Evolutionary conservation across 2,329 filamentous ascomycete species (phyloP).

Genomic region (Saccharata proteae): DNA sequence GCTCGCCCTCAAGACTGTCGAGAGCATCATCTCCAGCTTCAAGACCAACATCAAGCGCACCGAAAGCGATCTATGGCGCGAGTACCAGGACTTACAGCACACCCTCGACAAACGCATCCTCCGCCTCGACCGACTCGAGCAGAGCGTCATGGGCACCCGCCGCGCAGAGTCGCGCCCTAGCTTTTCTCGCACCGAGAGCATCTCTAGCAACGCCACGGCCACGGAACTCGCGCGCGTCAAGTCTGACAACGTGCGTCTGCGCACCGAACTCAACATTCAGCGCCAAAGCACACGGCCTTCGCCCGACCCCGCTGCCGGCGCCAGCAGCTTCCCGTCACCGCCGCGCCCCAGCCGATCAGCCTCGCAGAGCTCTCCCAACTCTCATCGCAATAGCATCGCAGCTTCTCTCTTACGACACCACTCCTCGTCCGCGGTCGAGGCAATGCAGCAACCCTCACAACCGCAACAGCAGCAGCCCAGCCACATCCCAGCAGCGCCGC

Average conservation of each 20-base stretch:
- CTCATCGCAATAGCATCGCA: conserved; percentile 32
- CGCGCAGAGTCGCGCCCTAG: conserved; percentile 11
- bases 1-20: conserved; percentile 75
- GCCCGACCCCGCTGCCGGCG: conserved; percentile 14
- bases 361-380: conserved; percentile 2
- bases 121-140: conserved; percentile 78
- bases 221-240: conserved; percentile 48
- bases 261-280: conserved; percentile 55
- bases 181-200: too few relatives aligned
- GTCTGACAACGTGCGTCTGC: conserved; percentile 47
- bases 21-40: conserved; percentile 66
- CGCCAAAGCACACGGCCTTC: conserved; percentile 26
- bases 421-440: conserved; percentile 39
- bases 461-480: conserved; percentile 15
- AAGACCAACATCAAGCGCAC: conserved; percentile 67
- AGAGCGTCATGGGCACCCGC: conserved; percentile 40
- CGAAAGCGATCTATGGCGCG: conserved; percentile 82
- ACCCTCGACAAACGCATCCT: conserved; percentile 69
- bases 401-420: conserved; percentile 40
- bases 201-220: too few relatives aligned
- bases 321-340: conserved; percentile 12
- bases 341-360: conserved; percentile 16
- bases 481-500: conserved; percentile 12
- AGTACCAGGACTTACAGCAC: conserved; percentile 77
- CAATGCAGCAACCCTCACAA: conserved; percentile 13